Conservation (phyloP, 2,329 filamentous ascomycete species). For the Tolypocladium guangdongense region DNA sequence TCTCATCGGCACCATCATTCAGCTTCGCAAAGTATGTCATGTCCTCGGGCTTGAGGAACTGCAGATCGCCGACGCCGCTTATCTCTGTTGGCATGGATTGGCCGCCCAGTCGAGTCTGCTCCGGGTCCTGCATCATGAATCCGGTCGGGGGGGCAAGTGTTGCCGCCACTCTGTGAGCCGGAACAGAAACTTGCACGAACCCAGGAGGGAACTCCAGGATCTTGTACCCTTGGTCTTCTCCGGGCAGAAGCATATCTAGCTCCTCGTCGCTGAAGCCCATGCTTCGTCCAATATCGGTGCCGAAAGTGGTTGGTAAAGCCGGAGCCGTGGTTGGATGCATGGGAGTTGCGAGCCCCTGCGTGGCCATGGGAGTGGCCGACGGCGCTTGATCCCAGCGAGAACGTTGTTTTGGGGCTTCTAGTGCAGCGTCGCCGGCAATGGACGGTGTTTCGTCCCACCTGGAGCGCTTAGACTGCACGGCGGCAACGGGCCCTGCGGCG, state of each 20-base stretch:
- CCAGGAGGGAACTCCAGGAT: conserved; percentile 83
- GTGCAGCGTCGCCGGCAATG: conserved; percentile 36
- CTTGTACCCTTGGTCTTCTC: conserved; percentile 84
- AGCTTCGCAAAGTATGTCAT: conserved; percentile 99
- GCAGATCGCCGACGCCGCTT: conserved; percentile 86
- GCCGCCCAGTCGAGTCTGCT: conserved; percentile 69
- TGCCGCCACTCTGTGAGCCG: conserved; percentile 63
- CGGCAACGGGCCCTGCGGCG: conserved; percentile 34
- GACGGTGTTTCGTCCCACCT: conserved; percentile 80
- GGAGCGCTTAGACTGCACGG: conserved; percentile 61
- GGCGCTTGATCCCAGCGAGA: conserved; percentile 92
- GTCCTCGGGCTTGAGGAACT: conserved; percentile 97
- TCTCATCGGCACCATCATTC: conserved; percentile 88
- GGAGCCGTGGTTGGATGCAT: conserved; percentile 57
- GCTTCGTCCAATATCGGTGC: conserved; percentile 72
- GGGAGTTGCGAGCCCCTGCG: conserved; percentile 65
- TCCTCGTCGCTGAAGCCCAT: conserved; percentile 85
- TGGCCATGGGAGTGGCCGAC: conserved; percentile 63
- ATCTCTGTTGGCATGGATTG: conserved; percentile 94
- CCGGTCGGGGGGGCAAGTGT: conserved; percentile 68
- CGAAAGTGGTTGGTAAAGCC: conserved; percentile 53
- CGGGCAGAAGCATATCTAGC: conserved; percentile 80
- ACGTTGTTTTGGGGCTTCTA: conserved; percentile 58
- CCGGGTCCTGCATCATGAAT: conserved; percentile 96
- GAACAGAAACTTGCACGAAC: conserved; percentile 73